phyloP scores from a whole-genome alignment of 1,284 basidiomycete species.

The Ceratobasidium papillatum region DNA sequence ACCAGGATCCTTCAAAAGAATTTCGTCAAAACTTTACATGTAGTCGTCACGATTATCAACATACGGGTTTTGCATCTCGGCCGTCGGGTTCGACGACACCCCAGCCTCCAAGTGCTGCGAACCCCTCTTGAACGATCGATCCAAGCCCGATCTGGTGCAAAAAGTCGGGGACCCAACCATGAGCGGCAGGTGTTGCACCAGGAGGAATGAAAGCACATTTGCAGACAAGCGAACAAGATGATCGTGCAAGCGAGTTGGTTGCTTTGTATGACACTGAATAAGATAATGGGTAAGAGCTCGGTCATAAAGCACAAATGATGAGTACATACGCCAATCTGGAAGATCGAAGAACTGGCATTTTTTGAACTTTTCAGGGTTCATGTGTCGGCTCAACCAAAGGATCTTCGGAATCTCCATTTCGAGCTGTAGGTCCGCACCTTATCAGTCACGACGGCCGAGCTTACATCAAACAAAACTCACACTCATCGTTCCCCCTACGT shows the following conservation, averaged over 20 bases:
- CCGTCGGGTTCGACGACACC: constrained; percentile 42
- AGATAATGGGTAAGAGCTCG: constrained; percentile 1
- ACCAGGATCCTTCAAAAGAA: constrained; percentile 44
- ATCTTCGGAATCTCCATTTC: constrained; percentile 99
- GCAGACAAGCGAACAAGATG: constrained; percentile 93
- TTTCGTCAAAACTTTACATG: not conserved
- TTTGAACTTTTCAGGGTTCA: constrained; percentile 78
- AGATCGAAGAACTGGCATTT: constrained; percentile 95
- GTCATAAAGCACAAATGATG: not conserved
- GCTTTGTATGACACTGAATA: constrained; percentile 82
- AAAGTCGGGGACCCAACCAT: constrained; percentile 90
- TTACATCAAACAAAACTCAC: constrained; percentile 59
- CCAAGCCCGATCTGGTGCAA: constrained; percentile 83
- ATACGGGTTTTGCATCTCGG: not conserved
- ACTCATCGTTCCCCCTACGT: constrained; percentile 97
- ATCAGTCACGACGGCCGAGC: not conserved
- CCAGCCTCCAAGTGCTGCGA: constrained; percentile 78
- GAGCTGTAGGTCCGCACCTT: constrained; percentile 61
- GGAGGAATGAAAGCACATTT: constrained; percentile 96
- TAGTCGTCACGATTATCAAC: not conserved
- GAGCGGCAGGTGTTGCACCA: constrained; percentile 53
- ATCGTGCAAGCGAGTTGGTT: constrained; percentile 81
- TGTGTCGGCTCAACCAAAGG: constrained; percentile 93
- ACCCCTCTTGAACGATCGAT: constrained; percentile 72
- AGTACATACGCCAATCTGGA: constrained; percentile 76